Percentiles rank a stretch among this genome's conserved stretches.
Conservation (phyloP, 345 rosid genomes). For the Gossypium anomalum region DNA sequence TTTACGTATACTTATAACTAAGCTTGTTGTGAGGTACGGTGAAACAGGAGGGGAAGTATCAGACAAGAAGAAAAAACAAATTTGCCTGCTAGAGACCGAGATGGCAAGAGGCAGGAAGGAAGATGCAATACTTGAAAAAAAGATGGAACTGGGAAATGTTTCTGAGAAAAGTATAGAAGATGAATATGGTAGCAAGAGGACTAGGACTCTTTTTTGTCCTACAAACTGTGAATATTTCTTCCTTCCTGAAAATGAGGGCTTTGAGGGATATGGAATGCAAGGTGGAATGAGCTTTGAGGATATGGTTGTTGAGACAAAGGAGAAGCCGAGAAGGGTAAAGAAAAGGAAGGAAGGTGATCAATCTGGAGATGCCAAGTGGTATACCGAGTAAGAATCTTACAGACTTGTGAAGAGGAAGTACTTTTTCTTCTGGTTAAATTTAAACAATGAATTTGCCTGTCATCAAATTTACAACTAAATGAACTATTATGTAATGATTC, state of each 20-base stretch:
- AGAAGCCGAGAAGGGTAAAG: background rate
- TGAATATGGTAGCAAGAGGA: background rate
- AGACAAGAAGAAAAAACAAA: conserved; percentile 13
- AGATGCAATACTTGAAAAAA: conserved; percentile 1
- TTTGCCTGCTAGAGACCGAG: background rate
- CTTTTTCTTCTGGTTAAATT: background rate
- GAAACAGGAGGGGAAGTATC: conserved; percentile 21
- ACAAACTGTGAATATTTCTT: conserved; percentile 12
- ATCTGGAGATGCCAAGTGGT: conserved; percentile 3
- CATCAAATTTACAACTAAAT: background rate
- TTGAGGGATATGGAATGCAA: background rate
- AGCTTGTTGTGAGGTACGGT: conserved; percentile 8
- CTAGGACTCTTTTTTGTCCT: conserved; percentile 4
- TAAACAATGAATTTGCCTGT: background rate
- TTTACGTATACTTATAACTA: background rate
- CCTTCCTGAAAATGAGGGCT: conserved; percentile 4
- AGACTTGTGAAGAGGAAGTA: background rate
- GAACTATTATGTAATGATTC: background rate
- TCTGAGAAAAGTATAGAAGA: conserved; percentile 3
- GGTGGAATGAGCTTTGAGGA: background rate
- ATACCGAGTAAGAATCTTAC: background rate
- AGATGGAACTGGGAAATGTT: background rate
- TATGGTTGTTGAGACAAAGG: background rate
- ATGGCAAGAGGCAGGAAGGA: background rate
- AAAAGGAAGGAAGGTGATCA: background rate